A percentile compares a stretch with the other conserved stretches of the same genome.
These are phyloP conservation scores for Epicoccum nigrum DNA, from an alignment of 2,329 filamentous ascomycete species.

Conservation along the genomic window DNA sequence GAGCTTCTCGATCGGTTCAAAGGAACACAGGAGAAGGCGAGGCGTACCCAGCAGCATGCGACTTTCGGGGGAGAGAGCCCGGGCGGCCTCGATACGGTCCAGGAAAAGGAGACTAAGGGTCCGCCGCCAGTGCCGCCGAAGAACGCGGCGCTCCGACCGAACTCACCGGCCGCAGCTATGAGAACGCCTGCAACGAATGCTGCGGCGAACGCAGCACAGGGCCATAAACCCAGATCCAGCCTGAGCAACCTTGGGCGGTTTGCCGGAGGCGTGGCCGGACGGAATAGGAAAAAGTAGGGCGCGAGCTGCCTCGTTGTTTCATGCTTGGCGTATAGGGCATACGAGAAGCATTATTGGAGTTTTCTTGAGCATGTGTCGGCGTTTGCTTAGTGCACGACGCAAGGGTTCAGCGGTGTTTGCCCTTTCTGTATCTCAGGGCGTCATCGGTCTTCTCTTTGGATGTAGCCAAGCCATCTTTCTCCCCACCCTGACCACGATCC, in stretches of 20 bases:
- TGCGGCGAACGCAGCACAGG: slow-evolving; percentile 25
- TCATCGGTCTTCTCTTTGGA: slow-evolving; percentile 37
- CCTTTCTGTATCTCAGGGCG: slow-evolving; percentile 50
- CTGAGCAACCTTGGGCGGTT: slow-evolving; percentile 54
- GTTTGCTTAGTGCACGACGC: slow-evolving; percentile 2
- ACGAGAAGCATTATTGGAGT: slow-evolving; percentile 35
- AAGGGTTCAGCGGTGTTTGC: slow-evolving; percentile 50
- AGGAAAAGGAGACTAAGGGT: slow-evolving; percentile 38
- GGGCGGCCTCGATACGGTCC: slow-evolving; percentile 26
- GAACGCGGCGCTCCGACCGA: slow-evolving; percentile 26
- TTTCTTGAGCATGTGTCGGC: slow-evolving; percentile 18
- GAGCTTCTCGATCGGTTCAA: slow-evolving; percentile 96
- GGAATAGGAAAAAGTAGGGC: slow-evolving; percentile 45
- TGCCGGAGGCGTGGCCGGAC: slow-evolving; percentile 49
- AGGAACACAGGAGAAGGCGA: slow-evolving; percentile 83
- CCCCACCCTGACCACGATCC: slow-evolving; percentile 32
- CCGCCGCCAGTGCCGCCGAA: slow-evolving; percentile 38
- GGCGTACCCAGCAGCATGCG: slow-evolving; percentile 67
- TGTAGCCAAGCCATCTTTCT: slow-evolving; percentile 18
- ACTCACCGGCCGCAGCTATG: slow-evolving; percentile 30
- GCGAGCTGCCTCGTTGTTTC: not conserved
- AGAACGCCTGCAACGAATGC: slow-evolving; percentile 28
- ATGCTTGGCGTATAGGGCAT: slow-evolving; percentile 11
- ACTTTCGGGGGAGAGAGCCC: slow-evolving; percentile 46
- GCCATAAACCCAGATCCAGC: slow-evolving; percentile 49